Evolutionary conservation across 495 filamentous ascomycete species (phyloP).

Genomic region (Xylaria castorea): DNA sequence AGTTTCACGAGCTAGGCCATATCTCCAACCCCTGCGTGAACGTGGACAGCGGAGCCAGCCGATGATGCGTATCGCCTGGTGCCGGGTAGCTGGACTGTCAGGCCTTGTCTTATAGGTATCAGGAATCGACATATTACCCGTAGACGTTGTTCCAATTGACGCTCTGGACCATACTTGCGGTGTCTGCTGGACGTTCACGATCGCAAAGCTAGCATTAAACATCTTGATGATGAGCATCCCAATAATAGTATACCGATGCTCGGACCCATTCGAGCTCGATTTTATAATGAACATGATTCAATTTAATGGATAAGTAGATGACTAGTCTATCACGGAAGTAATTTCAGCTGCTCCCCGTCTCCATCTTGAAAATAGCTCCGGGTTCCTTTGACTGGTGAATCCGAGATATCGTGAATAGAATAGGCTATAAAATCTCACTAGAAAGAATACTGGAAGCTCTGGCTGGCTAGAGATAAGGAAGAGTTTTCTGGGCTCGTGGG

Average conservation of each 20-base stretch:
- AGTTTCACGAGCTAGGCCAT: not conserved
- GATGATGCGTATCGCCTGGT: conserved; percentile 16
- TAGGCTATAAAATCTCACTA: not conserved
- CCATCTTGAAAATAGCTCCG: not conserved
- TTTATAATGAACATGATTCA: not conserved
- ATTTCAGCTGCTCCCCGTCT: not conserved
- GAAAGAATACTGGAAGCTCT: not conserved
- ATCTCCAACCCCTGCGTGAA: conserved; percentile 19
- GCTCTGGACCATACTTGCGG: not conserved
- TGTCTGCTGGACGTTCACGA: not conserved
- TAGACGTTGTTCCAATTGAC: not conserved
- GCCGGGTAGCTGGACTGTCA: conserved; percentile 14
- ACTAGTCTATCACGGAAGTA: not conserved
- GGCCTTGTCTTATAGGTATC: not conserved
- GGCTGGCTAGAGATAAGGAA: conserved; percentile 24
- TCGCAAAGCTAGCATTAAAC: not conserved
- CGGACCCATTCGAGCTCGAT: not conserved
- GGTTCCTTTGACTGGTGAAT: not conserved
- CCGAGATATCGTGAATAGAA: conserved; percentile 5
- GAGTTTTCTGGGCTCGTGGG: conserved; percentile 11
- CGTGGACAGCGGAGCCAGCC: conserved; percentile 18
- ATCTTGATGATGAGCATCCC: not conserved
- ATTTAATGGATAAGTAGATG: not conserved
- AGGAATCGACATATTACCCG: not conserved
- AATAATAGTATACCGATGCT: not conserved